phyloP scores from a whole-genome alignment of 1,284 basidiomycete species.

The Xerocomus nothofagi region DNA sequence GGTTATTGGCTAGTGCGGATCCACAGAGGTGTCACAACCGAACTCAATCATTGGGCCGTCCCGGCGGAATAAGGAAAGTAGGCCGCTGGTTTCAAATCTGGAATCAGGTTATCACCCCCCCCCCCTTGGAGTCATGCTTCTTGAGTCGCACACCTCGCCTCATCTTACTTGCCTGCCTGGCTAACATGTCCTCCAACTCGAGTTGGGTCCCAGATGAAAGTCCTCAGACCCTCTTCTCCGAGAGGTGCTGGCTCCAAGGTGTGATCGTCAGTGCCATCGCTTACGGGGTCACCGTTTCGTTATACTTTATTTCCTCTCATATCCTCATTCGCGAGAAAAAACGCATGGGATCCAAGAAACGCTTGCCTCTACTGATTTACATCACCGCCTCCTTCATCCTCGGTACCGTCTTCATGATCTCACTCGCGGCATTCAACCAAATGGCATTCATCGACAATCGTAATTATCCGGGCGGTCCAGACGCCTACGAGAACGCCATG shows the following conservation, averaged over 20 bases:
- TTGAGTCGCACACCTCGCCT: background rate
- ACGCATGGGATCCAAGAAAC: background rate
- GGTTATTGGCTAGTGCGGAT: no score
- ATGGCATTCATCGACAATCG: constrained; percentile 35
- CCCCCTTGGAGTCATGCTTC: background rate
- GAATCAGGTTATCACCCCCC: background rate
- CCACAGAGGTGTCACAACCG: background rate
- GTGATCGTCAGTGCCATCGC: constrained; percentile 11
- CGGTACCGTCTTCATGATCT: constrained; percentile 26
- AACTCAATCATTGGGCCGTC: background rate
- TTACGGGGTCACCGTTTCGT: constrained; percentile 11
- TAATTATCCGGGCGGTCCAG: constrained; percentile 31
- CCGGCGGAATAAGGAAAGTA: background rate
- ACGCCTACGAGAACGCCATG: constrained; percentile 13
- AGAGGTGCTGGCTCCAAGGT: constrained; percentile 22
- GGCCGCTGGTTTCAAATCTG: background rate
- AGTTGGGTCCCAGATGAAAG: constrained; percentile 20
- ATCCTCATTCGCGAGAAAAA: constrained; percentile 12
- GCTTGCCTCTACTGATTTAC: constrained; percentile 18
- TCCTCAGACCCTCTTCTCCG: constrained; percentile 14
- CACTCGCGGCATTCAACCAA: constrained; percentile 23
- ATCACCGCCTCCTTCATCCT: constrained; percentile 25
- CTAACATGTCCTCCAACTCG: constrained; percentile 15
- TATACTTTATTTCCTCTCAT: constrained; percentile 16
- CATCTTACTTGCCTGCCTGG: background rate